Evolutionary conservation across 1,284 basidiomycete species (phyloP), one percentile per base, ranked within the genome.

Genomic region (Hemileia vastatrix): DNA sequence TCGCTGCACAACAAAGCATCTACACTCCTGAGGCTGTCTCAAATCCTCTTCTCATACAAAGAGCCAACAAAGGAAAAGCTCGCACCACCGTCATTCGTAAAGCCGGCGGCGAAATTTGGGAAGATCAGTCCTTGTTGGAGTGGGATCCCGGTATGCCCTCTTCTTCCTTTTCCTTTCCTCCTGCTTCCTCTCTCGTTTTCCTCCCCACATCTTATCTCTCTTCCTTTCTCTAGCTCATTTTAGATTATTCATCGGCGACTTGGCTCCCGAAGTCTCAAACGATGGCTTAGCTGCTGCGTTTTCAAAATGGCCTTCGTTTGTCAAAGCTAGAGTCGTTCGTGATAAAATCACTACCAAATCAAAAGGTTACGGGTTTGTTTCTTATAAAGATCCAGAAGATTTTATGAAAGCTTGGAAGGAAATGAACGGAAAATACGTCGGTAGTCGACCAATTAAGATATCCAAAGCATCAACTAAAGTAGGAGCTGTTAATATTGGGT

Each of bases 341-440:
- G 94, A 98, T 75, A 85, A 88, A 73, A 93, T 44, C 69, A 75
- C 66, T 8, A 24, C 71, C 57, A 79, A 98, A 88, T 90, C 92
- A 0, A 95, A 91, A 76, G 78, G 78, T 0, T 99, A 87, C 73
- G 95, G 91, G 0, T 99, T 99, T 73, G 91, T 98, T 36, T 89
- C 91, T 0, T 98, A 98, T 77, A 90, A 90, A 62, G 95, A 98
- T 72, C 95, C 95, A 0, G 94, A 98, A 78, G 95, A 99, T 76
- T 98, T 97, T 76, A 77, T 99, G 64, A 91, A 84, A 70, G 95
- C 95, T 5, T 99, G 95, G 95, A 98, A 98, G 76, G 91, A 98
- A 77, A 97, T 97, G 91, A 90, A 99, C 77, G 94, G 93, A 68
- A 95, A 96, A 80, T 96, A 96, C 76, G 91, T 97, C 57, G 92